Percentiles rank a stretch among this genome's conserved stretches.
These are phyloP conservation scores for Laguncularia racemosa DNA, from an alignment of 345 rosid genomes.

Conservation along the genomic window DNA sequence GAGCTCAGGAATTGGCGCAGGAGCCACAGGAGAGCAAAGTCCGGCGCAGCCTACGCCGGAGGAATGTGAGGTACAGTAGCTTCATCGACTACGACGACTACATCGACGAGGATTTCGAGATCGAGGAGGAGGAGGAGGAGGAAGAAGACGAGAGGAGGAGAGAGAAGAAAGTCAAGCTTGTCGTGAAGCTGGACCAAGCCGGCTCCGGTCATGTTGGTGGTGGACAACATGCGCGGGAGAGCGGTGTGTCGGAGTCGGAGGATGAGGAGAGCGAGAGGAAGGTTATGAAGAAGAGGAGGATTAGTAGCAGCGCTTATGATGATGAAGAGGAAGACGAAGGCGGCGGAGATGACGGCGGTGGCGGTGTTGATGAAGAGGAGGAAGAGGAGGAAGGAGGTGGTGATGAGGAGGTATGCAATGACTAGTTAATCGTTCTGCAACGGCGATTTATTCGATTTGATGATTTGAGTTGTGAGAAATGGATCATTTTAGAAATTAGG, in stretches of 20 bases:
- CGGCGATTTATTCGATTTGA: not conserved
- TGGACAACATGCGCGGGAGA: slow-evolving; percentile 11
- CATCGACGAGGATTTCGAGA: slow-evolving; percentile 32
- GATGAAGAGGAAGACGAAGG: slow-evolving; percentile 26
- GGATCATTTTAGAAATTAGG: no score
- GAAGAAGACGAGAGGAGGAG: slow-evolving; percentile 53
- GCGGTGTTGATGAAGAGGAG: slow-evolving; percentile 23
- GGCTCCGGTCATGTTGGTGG: slow-evolving; percentile 13
- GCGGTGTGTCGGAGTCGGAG: slow-evolving; percentile 26
- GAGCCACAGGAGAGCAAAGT: slow-evolving; percentile 16
- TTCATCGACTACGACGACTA: slow-evolving; percentile 71
- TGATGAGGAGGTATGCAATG: slow-evolving; percentile 23
- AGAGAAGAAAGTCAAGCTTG: slow-evolving; percentile 78
- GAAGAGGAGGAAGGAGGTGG: slow-evolving; percentile 19
- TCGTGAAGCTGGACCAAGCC: slow-evolving; percentile 56
- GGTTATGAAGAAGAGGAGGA: slow-evolving; percentile 39
- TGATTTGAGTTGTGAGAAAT: no score
- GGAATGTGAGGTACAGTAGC: slow-evolving; percentile 66
- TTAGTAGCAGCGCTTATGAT: slow-evolving; percentile 26
- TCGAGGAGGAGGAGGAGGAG: slow-evolving; percentile 13
- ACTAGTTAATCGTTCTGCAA: slow-evolving; percentile 5
- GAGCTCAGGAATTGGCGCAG: slow-evolving; percentile 17
- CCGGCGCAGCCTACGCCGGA: slow-evolving; percentile 52
- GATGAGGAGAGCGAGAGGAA: slow-evolving; percentile 27
- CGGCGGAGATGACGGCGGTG: not conserved